These are phyloP conservation scores for Aspergillus sp. DNA, from an alignment of 2,329 filamentous ascomycete genomes.

Conservation along the genomic window DNA sequence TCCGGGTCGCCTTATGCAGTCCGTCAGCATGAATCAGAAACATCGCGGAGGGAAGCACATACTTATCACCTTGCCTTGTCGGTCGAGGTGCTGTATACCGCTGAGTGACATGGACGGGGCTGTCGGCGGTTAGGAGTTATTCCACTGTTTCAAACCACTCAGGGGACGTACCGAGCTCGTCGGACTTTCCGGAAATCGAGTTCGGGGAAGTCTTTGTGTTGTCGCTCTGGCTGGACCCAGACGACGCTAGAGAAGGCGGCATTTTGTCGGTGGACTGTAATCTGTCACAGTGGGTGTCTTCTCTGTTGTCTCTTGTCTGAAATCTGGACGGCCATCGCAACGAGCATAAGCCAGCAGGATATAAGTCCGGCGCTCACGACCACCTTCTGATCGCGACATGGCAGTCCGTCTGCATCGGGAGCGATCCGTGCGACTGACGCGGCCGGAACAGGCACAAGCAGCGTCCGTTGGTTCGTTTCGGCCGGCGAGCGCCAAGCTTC, in stretches of 20 bases:
- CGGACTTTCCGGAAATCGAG: constrained; percentile 70
- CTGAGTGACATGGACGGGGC: constrained; percentile 64
- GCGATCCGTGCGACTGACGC: constrained; percentile 12
- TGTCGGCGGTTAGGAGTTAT: not conserved
- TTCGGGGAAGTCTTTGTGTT: constrained; percentile 10
- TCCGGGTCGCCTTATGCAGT: constrained; percentile 72
- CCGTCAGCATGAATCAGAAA: no score
- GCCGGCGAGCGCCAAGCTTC: constrained; percentile 19
- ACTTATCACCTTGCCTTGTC: constrained; percentile 78
- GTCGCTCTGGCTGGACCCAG: constrained; percentile 13
- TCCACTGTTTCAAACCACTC: constrained; percentile 20
- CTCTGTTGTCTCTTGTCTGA: not conserved
- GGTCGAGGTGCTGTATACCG: constrained; percentile 72
- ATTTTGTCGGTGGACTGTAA: not conserved
- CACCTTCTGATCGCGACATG: constrained; percentile 1
- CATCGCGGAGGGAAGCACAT: constrained; percentile 22
- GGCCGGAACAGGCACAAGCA: constrained; percentile 12
- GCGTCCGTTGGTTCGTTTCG: constrained; percentile 5
- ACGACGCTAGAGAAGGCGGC: constrained; percentile 7
- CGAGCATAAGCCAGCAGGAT: not conserved
- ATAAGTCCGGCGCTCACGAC: not conserved
- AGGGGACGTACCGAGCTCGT: constrained; percentile 72
- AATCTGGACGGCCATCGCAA: not conserved
- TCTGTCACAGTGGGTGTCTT: not conserved
- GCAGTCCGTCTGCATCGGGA: constrained; percentile 2